Base-by-base conservation (phyloP, 179 eudicot species). In the Beta corolliflora region DNA sequence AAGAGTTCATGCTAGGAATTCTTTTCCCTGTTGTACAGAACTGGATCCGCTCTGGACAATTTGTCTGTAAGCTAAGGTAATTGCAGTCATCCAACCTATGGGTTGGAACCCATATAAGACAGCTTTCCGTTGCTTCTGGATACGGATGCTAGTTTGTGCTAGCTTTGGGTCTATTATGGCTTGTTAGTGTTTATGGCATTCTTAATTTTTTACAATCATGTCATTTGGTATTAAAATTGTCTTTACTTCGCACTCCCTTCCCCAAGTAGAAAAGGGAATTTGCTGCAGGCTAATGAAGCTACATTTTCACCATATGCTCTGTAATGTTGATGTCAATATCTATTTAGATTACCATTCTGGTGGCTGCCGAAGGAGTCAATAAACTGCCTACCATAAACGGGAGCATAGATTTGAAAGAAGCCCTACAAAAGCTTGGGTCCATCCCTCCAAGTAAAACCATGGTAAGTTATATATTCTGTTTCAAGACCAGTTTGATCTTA, bases 321-420 rank as follows among this genome's bases (percentile, higher is more conserved):
- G 53, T n/a, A 21, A 61, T 54, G 25, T 13, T n/a, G n/a, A 48
- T 44, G 59, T 68, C 6, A 6, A 72, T 46, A 19, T 15, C 54
- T 79, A 29, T 76, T 41, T 87, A 91, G 99, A 87, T 95, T 79
- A 92, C 98, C 48, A 83, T 95, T 79, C 85, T 95, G 89, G 97
- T 94, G 85, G 99, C 98, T 86, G 98, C 98, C 21, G 90, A 89
- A 86, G 98, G 97, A 77, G 90, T 85, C 46, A 85, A 85, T 84
- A 94, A 95, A 80, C 74, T 95, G 85, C 98, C 99, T 41, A 67
- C 93, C 66, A 89, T 95, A 77, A 90, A 88, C 46, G 84, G 87
- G 66, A 93, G 95, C 73, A 81, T 71, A 67, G 94, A 91, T 81
- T 79, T 95, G 91, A 94, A 94, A 81, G 93, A 90, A 73, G 97